Evolutionary conservation across 1,139 yeast genomes (phyloP), one percentile per base, ranked within the genome.

Genomic region (Candida neerlandica): DNA sequence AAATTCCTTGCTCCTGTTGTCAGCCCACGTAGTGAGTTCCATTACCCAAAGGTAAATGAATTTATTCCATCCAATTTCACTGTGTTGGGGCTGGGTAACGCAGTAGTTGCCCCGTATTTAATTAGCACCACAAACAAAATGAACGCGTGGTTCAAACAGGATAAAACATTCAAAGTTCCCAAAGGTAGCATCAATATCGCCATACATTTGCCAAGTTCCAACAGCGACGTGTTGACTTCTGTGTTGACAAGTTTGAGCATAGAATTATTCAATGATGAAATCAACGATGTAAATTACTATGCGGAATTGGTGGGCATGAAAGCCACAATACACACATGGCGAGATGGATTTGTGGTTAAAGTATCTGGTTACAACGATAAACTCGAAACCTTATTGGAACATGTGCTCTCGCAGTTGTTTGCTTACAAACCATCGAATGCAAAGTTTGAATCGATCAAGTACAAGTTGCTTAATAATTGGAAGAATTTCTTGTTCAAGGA

Each of bases 101-200:
- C 80, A 0, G 62, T 70, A 43, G 55, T 58, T 5, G 70, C 69
- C 53, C 81, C 80, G 2, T 71, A 64, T 52, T 61, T 77, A 40
- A 61, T 76, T 44, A 64, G 67, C 37, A 74, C 74, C 44, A 60
- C 63, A 34, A 59, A 60, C 29, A 67, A 64, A 49, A 58, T 65
- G 49, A 77, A 74, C 58, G 73, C 90, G 34, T 94, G 99, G 99
- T 90, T 78, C 67, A 94, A 92, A 64, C 87, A 87, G 61, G 97
- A 94, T 68, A 97, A 94, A 57, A 83, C 86, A 44, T 89, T 94
- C 62, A 83, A 88, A 75, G 87, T 89, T 15, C 99, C 99, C 43
- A 89, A 92, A 67, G 95, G 95, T 1, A 75, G 82, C 44, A 80
- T 90, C 30, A 81, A 82, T 45, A 66, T 89, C 45, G 75, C 81